Base-by-base conservation (phyloP, 108 stramenopile species). In the Cyclotella kingstonii region DNA sequence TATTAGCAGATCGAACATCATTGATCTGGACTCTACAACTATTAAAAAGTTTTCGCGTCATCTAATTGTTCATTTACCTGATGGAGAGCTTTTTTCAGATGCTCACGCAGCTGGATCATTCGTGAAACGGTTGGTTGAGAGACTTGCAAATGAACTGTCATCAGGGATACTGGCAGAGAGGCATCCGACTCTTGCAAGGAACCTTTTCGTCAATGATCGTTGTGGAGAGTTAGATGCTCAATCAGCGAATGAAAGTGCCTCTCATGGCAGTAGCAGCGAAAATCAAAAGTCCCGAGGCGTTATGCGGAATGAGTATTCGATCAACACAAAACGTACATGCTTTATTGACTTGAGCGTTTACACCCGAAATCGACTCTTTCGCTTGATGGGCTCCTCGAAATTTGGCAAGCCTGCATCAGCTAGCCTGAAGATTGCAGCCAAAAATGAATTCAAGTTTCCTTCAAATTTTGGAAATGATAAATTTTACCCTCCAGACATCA, bases 21-120 rank as follows among this genome's bases (percentile, higher is more conserved):
- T 97, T 19, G 95, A 96, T 49, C 78, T 98, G 30, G 97, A 98
- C 63, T 93, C 94, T 1, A 89, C 91, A 9, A 97, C 95, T 1
- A 80, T 72, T 3, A 72, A 59, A 18, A 98, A 98, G 63, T 97
- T 97, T 70, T 94, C 92, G 28, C 78, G 94, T 17, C 97, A 98
- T 53, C 66, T 91, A 67, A 90, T 96, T 44, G 63, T 96, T 12
- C 89, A 94, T 51, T 61, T 98, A 48, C 90, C 88, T 2, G 66
- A 78, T 42, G 60, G 54, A 7, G 43, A 63, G 28, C 55, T 91
- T 23, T 93, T 93, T 66, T 67, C 62, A 18, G 81, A 91, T 77
- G 78, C 83, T 7, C 50, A 33, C 11, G 78, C 82, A 3, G 84
- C 78, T 14, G 90, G 94, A 31, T 40, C 63, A 12, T 92, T 95